Percentiles rank a stretch among this genome's conserved stretches.
These are phyloP conservation scores for Penicillium sp. DNA, from an alignment of 2,329 filamentous ascomycete genomes.

Conservation along the genomic window DNA sequence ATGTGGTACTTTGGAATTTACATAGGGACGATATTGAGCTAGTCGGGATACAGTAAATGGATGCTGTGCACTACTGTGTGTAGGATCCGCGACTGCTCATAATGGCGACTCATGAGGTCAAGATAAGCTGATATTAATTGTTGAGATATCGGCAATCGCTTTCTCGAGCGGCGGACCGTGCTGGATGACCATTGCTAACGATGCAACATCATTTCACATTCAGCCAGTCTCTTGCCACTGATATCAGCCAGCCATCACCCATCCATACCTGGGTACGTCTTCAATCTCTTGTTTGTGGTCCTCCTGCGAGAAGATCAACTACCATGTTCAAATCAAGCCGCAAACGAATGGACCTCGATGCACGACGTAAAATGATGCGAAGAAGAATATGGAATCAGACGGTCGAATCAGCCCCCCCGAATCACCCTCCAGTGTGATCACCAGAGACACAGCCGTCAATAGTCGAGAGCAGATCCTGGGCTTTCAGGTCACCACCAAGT, in stretches of 20 bases:
- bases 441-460: constrained; percentile 13
- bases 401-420: background rate
- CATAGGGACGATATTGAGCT: background rate
- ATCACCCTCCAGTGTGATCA: constrained; percentile 5
- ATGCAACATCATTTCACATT: background rate
- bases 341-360: background rate
- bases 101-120: background rate
- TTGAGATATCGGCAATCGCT: too few relatives aligned
- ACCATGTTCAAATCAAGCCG: background rate
- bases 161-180: background rate
- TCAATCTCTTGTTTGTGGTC: background rate
- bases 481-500: constrained; percentile 2
- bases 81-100: background rate
- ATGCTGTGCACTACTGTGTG: too few relatives aligned
- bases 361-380: background rate
- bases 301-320: background rate
- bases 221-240: background rate
- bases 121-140: background rate
- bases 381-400: background rate
- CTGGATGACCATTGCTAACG: background rate
- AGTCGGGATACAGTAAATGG: background rate
- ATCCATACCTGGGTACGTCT: background rate
- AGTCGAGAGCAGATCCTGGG: constrained; percentile 3
- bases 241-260: background rate
- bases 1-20: background rate